Evolutionary conservation across 176 grass and related monocot genomes (phyloP).

Genomic region (Triticum aestivum): IWGSC_CS_RefSeq_v2.1 NC_057808.1:29199241-29199740

Average conservation of each 20-base stretch:
- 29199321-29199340: too few relatives aligned
- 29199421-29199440: conserved; percentile 60
- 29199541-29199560: conserved; percentile 67
- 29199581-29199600: conserved; percentile 84
- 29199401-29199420: conserved; percentile 63
- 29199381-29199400: conserved; percentile 9
- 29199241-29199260: conserved; percentile 59
- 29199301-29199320: conserved; percentile 22
- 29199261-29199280: conserved; percentile 61
- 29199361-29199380: not conserved
- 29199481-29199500: conserved; percentile 81
- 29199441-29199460: conserved; percentile 51
- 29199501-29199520: conserved; percentile 94
- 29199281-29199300: conserved; percentile 88
- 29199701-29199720: conserved; percentile 67
- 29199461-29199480: conserved; percentile 81
- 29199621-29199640: conserved; percentile 66
- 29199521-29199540: conserved; percentile 73
- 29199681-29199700: conserved; percentile 81
- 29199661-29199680: conserved; percentile 73
- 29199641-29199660: conserved; percentile 94
- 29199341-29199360: too few relatives aligned
- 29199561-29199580: conserved; percentile 66
- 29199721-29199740: conserved; percentile 79
- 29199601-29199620: conserved; percentile 80